Evolutionary conservation across 306 rosid species (phyloP).

Genomic region (Quercus bicolor): DNA sequence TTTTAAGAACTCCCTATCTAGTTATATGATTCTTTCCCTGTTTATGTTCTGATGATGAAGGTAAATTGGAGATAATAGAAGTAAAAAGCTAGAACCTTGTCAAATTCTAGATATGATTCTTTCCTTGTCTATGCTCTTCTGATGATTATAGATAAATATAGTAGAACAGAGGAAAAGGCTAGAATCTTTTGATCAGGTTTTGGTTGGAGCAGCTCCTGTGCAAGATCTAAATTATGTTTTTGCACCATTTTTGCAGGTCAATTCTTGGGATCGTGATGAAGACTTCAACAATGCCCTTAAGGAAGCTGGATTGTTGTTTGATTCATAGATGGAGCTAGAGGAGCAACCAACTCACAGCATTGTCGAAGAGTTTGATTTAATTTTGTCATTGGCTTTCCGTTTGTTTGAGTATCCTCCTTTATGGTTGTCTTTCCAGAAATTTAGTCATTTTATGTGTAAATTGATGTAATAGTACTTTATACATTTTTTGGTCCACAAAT

Average conservation of each 20-base stretch:
- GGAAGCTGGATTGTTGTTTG: conserved; percentile 50
- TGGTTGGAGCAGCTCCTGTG: neutral
- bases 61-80: no score
- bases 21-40: neutral
- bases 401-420: no score
- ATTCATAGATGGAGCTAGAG: neutral
- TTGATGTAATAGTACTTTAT: neutral
- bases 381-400: no score
- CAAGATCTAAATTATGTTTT: neutral
- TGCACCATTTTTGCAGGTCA: conserved; percentile 16
- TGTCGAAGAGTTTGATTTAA: neutral
- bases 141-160: no score
- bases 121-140: no score
- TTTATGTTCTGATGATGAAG: neutral
- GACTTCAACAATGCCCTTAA: conserved; percentile 55
- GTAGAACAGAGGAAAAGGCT: no score
- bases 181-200: neutral
- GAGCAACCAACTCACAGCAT: neutral
- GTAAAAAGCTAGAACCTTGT: no score
- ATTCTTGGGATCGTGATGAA: conserved; percentile 30
- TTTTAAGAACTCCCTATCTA: neutral
- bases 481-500: neutral
- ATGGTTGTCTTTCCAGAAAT: neutral
- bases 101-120: no score
- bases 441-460: neutral